These are phyloP conservation scores for Secale cereale DNA, from an alignment of 176 grass and related monocot genomes.

Conservation along the genomic window DNA sequence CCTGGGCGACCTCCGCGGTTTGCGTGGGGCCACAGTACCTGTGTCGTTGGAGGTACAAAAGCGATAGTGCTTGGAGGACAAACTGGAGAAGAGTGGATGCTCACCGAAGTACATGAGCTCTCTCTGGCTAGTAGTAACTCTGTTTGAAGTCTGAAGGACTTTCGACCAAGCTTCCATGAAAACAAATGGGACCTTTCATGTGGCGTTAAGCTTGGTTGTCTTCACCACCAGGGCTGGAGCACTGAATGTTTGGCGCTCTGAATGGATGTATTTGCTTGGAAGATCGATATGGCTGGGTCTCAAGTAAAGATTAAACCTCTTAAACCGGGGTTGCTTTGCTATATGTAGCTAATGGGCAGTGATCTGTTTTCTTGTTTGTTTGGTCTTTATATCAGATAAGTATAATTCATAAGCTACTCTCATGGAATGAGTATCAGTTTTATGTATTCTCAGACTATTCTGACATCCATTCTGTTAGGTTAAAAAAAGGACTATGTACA, in stretches of 20 bases:
- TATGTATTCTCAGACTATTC: constrained; percentile 38
- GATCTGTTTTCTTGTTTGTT: constrained; percentile 37
- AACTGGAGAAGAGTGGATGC: constrained; percentile 95
- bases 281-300: not conserved
- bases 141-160: constrained; percentile 34
- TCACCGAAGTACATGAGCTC: constrained; percentile 86
- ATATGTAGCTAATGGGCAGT: constrained; percentile 36
- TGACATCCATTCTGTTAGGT: constrained; percentile 38
- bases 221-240: not conserved
- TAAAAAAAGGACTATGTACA: constrained; percentile 38
- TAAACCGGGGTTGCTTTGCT: not conserved
- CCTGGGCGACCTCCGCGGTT: constrained; percentile 73
- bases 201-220: constrained; percentile 10
- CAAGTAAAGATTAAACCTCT: constrained; percentile 19
- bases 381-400: constrained; percentile 32
- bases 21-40: constrained; percentile 91
- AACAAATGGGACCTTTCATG: not conserved
- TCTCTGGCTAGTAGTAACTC: constrained; percentile 52
- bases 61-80: constrained; percentile 91
- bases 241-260: not conserved
- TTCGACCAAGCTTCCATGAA: not conserved
- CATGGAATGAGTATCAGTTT: constrained; percentile 32
- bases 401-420: constrained; percentile 41
- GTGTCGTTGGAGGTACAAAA: constrained; percentile 81
- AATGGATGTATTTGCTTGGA: constrained; percentile 22